Percentiles rank a stretch among this genome's conserved stretches.
Evolutionary conservation across 805 yeast species (phyloP).

Genomic region (Sugiyamaella boreocaroliniensis): DNA sequence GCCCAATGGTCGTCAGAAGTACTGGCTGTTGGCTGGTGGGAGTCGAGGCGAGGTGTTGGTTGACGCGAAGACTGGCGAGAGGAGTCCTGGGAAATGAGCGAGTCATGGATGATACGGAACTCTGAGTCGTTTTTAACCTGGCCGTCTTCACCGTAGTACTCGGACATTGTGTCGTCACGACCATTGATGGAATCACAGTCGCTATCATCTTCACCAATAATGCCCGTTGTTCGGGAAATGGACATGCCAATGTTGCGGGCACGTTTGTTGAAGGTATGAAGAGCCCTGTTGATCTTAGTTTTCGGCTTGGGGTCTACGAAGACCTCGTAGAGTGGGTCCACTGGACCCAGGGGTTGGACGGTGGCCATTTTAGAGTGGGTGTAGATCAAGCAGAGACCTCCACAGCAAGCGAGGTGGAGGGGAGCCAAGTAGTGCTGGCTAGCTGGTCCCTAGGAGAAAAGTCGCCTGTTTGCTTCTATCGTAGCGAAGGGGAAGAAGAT

Average conservation of each 20-base stretch:
- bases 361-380: constrained; percentile 1
- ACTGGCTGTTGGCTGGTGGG: not conserved
- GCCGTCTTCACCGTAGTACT: constrained; percentile 11
- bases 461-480: too few relatives aligned
- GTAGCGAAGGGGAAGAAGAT: too few relatives aligned
- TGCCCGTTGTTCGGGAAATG: constrained; percentile 15
- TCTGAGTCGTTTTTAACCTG: constrained; percentile 12
- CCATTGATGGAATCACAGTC: constrained; percentile 10
- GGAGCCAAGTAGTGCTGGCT: too few relatives aligned
- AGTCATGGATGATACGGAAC: constrained; percentile 17
- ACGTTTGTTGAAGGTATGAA: constrained; percentile 17
- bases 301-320: constrained; percentile 18
- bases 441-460: too few relatives aligned
- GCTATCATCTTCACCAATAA: constrained; percentile 12
- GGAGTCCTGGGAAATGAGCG: constrained; percentile 7
- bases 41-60: not conserved
- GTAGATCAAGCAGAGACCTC: too few relatives aligned
- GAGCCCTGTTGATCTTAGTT: constrained; percentile 18
- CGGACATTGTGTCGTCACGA: not conserved
- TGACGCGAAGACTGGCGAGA: not conserved
- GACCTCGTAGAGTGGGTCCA: constrained; percentile 8
- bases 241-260: constrained; percentile 12
- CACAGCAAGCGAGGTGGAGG: too few relatives aligned
- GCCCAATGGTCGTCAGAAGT: not conserved
- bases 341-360: not conserved